A percentile compares a stretch with the other conserved stretches of the same genome.
Evolutionary conservation across 371 early-diverging fungal genomes (phyloP).

Genomic region (Apophysomyces ossiformis): DNA sequence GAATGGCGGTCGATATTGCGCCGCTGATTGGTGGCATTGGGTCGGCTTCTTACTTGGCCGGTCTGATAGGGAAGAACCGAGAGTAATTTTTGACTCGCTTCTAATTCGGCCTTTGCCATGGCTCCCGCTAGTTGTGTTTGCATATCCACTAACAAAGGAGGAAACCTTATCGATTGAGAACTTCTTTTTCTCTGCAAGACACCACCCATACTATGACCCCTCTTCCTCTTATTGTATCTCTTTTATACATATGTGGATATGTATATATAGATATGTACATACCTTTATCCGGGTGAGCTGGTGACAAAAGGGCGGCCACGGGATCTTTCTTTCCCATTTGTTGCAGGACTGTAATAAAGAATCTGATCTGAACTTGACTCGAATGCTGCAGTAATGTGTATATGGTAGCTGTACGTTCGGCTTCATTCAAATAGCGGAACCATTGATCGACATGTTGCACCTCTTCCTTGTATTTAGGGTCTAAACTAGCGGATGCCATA

Average conservation of each 20-base stretch:
- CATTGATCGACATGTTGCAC: constrained; percentile 93
- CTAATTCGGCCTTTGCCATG: constrained; percentile 66
- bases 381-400: constrained; percentile 90
- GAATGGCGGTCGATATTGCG: constrained; percentile 74
- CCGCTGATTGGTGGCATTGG: constrained; percentile 35
- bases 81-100: constrained; percentile 59
- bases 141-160: constrained; percentile 45
- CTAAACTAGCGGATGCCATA: constrained; percentile 91
- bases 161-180: too few species aligned
- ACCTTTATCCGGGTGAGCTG: constrained; percentile 58
- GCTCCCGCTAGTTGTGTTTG: constrained; percentile 61
- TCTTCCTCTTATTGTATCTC: too few species aligned
- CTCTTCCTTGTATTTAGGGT: constrained; percentile 89
- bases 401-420: constrained; percentile 91
- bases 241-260: neutral
- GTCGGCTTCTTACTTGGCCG: constrained; percentile 38
- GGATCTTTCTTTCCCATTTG: constrained; percentile 84
- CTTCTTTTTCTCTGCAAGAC: too few species aligned
- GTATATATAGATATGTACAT: constrained; percentile 11
- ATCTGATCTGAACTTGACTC: constrained; percentile 88
- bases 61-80: constrained; percentile 61
- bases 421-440: constrained; percentile 88
- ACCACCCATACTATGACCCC: too few species aligned
- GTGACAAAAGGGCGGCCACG: constrained; percentile 54
- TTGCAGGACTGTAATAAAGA: constrained; percentile 89